These are phyloP conservation scores for Microstegium vimineum DNA, from an alignment of 176 grass and related monocot genomes.

Conservation along the genomic window DNA sequence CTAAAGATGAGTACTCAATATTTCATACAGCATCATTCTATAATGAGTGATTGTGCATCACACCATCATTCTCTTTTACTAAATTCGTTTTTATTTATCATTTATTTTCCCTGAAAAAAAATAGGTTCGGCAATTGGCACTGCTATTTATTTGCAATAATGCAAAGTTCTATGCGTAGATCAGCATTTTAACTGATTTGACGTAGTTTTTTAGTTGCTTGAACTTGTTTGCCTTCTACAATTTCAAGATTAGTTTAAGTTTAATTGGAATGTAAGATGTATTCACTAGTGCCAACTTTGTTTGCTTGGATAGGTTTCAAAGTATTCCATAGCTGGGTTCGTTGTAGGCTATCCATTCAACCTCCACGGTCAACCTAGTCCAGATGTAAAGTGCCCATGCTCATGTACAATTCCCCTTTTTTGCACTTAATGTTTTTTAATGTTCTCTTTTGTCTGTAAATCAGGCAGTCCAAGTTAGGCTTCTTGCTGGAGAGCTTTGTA, in stretches of 20 bases:
- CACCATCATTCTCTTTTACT: neutral
- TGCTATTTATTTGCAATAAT: neutral
- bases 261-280: neutral
- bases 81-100: neutral
- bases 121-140: neutral
- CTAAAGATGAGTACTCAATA: neutral
- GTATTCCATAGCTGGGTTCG: conserved; percentile 62
- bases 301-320: conserved; percentile 48
- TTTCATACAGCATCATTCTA: neutral
- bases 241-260: neutral
- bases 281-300: neutral
- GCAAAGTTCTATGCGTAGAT: neutral
- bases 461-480: conserved; percentile 80
- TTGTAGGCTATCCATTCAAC: conserved; percentile 82
- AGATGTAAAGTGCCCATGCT: conserved; percentile 36
- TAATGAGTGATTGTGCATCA: neutral
- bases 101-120: neutral
- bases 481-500: conserved; percentile 67
- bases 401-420: neutral
- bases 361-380: conserved; percentile 51
- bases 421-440: conserved; percentile 27
- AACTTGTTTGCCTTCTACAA: neutral
- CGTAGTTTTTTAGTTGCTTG: neutral
- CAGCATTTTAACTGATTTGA: neutral
- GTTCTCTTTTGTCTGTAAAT: conserved; percentile 39